Base-by-base conservation (phyloP, 2,329 filamentous ascomycete species). In the Penicillium verrucosum region DNA sequence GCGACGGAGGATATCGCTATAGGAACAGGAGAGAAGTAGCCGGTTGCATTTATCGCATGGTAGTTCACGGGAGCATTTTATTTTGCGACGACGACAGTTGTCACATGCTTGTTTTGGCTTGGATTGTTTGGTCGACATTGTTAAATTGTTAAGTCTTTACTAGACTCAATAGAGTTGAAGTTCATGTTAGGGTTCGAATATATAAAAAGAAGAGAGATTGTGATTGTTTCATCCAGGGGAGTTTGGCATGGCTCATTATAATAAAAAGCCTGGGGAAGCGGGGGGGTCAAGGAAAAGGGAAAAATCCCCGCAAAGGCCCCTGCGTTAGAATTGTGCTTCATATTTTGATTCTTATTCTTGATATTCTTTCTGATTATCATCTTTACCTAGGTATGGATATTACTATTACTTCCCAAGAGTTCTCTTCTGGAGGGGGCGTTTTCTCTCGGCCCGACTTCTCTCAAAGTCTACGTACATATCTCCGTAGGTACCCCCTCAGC, bases 21-120 rank as follows among this genome's bases (percentile, higher is more conserved):
- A 76, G n/a, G 73, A 73, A 51, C 73, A 76, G 9, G 69, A 72
- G 18, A 75, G 63, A 18, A 75, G 65, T 23, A 75, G 62, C 2
- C 69, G 66, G 38, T 70, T 66, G 43, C 73, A 76, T 59, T 74
- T 77, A 48, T 78, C 73, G 61, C 75, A 78, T 2, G 75, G 75
- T 14, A 65, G 66, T 61, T 68, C 73, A 65, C 69, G 71, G 44
- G 68, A 70, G 55, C 75, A 78, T 66, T 75, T 78, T 54, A 78
- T 74, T 56, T 77, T 78, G 45, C 75, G 72, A 16, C 70, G 66
- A 30, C 75, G 70, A 64, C 75, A 78, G 52, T 75, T 75, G 52
- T 76, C 73, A 56, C 73, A 76, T 44, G 73, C 72, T 60, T 75
- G 73, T 56, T 74, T 75, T 25, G 65, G 48, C 43, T 50, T 54